Evolutionary conservation across 2,329 filamentous ascomycete species (phyloP).

Genomic region (Zasmidium angulare): DNA sequence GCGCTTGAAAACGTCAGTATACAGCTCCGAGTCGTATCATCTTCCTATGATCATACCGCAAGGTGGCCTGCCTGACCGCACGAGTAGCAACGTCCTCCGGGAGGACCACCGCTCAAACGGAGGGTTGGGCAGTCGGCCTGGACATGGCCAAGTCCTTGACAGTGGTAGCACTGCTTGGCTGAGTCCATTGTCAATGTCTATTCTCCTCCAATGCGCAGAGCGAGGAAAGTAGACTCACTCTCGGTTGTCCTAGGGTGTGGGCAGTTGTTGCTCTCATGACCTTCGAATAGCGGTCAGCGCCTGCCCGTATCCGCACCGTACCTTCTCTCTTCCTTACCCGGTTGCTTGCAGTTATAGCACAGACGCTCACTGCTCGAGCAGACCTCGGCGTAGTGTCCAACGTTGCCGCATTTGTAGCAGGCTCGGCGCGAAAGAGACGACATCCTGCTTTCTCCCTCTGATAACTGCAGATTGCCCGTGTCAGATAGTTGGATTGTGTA

Average conservation of each 20-base stretch:
- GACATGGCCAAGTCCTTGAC: conserved; percentile 95
- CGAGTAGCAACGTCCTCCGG: conserved; percentile 87
- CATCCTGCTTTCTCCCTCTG: conserved; percentile 38
- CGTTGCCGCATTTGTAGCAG: conserved; percentile 56
- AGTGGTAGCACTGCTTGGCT: conserved; percentile 99
- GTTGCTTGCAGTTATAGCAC: conserved; percentile 99
- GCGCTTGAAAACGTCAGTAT: conserved; percentile 53
- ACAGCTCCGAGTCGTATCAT: neutral
- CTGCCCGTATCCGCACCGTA: conserved; percentile 36
- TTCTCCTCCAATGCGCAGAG: neutral
- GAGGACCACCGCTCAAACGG: conserved; percentile 75
- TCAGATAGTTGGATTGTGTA: conserved; percentile 16
- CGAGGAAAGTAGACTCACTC: conserved; percentile 51
- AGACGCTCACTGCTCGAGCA: conserved; percentile 97
- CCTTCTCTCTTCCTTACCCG: conserved; percentile 51
- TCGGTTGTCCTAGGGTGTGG: conserved; percentile 95
- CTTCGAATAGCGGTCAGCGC: conserved; percentile 43
- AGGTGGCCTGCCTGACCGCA: conserved; percentile 92
- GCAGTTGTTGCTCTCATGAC: conserved; percentile 97
- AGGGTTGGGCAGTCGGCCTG: conserved; percentile 98
- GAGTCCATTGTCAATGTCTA: conserved; percentile 26
- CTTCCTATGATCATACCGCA: conserved; percentile 64
- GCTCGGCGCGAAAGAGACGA: conserved; percentile 55
- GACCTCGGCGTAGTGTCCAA: conserved; percentile 69
- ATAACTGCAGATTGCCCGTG: conserved; percentile 13